A percentile compares a stretch with the other conserved stretches of the same genome.
Evolutionary conservation across 164 flowering plant genomes (phyloP).

Genomic region (Vitis labrusca): DNA sequence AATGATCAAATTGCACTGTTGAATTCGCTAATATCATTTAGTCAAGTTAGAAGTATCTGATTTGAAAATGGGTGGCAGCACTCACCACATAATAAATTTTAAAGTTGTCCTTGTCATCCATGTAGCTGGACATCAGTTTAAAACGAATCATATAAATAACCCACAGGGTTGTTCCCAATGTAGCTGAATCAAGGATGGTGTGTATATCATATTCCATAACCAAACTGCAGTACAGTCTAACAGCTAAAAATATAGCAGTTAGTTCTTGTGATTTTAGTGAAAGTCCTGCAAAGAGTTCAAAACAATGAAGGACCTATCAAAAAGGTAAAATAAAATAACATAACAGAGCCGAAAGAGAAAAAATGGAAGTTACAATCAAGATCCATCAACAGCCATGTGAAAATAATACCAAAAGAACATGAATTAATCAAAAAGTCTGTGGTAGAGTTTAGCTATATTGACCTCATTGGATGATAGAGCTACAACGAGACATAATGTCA

Average conservation of each 20-base stretch:
- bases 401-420: no score
- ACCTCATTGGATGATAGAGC: no score
- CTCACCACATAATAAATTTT: slow-evolving; percentile 66
- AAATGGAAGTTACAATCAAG: no score
- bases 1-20: neutral
- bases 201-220: slow-evolving; percentile 81
- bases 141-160: slow-evolving; percentile 76
- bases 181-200: slow-evolving; percentile 63
- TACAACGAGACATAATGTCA: no score
- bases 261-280: slow-evolving; percentile 73
- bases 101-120: slow-evolving; percentile 74
- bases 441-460: no score
- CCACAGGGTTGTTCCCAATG: slow-evolving; percentile 60
- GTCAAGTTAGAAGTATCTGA: no score
- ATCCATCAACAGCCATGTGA: no score
- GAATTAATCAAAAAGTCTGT: no score
- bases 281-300: slow-evolving; percentile 45
- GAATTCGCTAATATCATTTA: no score
- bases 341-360: no score
- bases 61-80: neutral
- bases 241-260: slow-evolving; percentile 71
- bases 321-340: neutral
- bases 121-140: slow-evolving; percentile 60
- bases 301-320: neutral
- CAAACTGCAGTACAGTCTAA: slow-evolving; percentile 68